Evolutionary conservation across 257 asterid genomes (phyloP).

Genomic region (Gynochthodes officinalis): DNA sequence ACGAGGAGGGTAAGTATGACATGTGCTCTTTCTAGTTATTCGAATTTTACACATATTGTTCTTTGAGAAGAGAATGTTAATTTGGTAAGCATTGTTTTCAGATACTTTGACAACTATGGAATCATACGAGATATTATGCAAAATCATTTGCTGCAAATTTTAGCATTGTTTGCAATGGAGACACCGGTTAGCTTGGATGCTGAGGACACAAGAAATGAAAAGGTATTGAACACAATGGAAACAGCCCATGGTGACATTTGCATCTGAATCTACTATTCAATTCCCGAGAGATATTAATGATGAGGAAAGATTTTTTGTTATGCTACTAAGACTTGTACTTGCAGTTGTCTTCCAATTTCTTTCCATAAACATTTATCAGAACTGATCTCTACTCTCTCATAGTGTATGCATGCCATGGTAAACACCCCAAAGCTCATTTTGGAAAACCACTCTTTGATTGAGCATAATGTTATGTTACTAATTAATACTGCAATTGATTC

Average conservation of each 20-base stretch:
- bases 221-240: constrained; percentile 37
- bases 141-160: constrained; percentile 81
- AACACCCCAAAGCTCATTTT: neutral
- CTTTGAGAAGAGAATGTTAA: constrained; percentile 12
- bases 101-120: constrained; percentile 83
- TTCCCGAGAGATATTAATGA: too few relatives aligned
- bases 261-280: neutral
- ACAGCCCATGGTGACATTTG: neutral
- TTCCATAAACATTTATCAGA: neutral
- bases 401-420: neutral
- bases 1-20: constrained; percentile 80
- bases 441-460: neutral
- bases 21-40: neutral
- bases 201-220: constrained; percentile 81
- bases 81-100: constrained; percentile 19
- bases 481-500: constrained; percentile 16
- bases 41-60: neutral
- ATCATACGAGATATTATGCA: constrained; percentile 92
- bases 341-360: neutral
- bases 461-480: neutral
- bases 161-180: constrained; percentile 91
- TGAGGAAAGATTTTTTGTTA: too few relatives aligned
- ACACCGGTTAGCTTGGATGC: constrained; percentile 93
- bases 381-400: neutral
- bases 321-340: too few relatives aligned